Evolutionary conservation across 768 basidiomycete genomes (phyloP), one percentile per base, ranked within the genome.

Genomic region (Podaxis sp.): DNA sequence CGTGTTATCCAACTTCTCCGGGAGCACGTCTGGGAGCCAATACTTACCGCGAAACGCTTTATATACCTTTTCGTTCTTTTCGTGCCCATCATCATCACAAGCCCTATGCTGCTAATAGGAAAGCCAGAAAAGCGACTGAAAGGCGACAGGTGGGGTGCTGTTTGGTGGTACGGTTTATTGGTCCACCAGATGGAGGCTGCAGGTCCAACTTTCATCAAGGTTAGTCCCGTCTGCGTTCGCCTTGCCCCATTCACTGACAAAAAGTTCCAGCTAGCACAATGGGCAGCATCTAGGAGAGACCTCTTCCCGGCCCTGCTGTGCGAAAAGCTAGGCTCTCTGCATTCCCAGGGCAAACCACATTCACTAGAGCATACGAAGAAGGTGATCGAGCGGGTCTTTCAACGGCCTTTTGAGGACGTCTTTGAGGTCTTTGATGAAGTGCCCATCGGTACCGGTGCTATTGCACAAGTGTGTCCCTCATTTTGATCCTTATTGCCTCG

Each of bases 381-480:
- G 19, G 88, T 93, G 59, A 87, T 99, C 65, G 90, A 96, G 72
- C 75, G 78, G 3, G 93, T 93, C 19, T 98, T 98, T 72, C 85
- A 87, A 53, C 80, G 85, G 40, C 85, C 87, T 4, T 97, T 99
- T 69, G 81, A 88, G 4, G 82, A 97, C 12, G 91, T 98, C 11
- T 98, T 99, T 67, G 92, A 94, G 67, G 85, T 91, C 61, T 98
- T 99, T 70, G 87, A 93, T 60, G 80, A 87, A 63, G 79, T 72
- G 4, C 96, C 97, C 3, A 96, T 99, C 56, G 97, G 97, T n/a
- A 92, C 91, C 9, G 97, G 97, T 25, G 96, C 97, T n/a, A 97
- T 99, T 65, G 97, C 96, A 19, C 97, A 99, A 77, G 88, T 84
- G 64, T 53, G 72, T 67, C 50, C 12, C 7, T 50, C 12, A 25